These are phyloP conservation scores for Fusarium sp. DNA, from an alignment of 2,329 filamentous ascomycete genomes.

Conservation along the genomic window DNA sequence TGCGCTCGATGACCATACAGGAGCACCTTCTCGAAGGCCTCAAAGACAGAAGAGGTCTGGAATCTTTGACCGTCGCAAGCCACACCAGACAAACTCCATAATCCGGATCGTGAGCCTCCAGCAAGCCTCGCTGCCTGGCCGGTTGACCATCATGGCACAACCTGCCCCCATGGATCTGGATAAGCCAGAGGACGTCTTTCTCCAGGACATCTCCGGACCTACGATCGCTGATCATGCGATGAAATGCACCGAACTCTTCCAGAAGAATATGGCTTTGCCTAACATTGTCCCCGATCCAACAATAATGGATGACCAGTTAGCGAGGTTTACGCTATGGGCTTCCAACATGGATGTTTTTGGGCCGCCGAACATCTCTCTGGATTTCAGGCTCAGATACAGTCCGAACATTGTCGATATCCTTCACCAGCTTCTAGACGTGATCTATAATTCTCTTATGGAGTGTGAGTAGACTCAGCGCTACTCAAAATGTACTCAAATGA, in stretches of 20 bases:
- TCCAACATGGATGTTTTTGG: conserved; percentile 1
- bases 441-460: neutral
- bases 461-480: neutral
- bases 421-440: neutral
- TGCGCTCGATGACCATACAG: neutral
- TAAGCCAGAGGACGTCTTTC: neutral
- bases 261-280: neutral
- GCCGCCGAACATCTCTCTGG: neutral
- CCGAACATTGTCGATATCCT: neutral
- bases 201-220: neutral
- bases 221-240: neutral
- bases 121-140: neutral
- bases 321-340: neutral
- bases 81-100: neutral
- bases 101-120: neutral
- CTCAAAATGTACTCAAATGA: neutral
- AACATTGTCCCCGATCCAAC: neutral
- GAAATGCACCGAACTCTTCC: neutral
- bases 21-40: neutral
- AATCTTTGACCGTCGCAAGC: neutral
- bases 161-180: neutral
- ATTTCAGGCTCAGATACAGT: neutral
- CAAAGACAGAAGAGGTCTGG: neutral
- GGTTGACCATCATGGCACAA: neutral
- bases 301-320: neutral